Evolutionary conservation across 2,329 filamentous ascomycete species (phyloP), one percentile per base, ranked within the genome.

Genomic region (Pyrenophora seminiperda): DNA sequence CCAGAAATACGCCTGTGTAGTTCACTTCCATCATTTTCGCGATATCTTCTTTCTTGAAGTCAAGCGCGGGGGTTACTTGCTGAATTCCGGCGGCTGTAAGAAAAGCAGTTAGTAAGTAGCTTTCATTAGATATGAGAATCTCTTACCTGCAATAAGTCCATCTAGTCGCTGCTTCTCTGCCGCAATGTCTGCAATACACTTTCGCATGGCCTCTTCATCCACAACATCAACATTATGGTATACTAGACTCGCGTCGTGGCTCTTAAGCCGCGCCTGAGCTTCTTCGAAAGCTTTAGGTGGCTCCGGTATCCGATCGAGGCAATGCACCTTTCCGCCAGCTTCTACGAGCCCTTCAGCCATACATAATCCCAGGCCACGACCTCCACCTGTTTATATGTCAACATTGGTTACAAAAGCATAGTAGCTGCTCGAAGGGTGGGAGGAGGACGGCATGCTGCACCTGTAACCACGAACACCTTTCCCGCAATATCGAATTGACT

Each of bases 171-270:
- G 84, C 54, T 89, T 83, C 50, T 81, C 72, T 32, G 85, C 78
- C 7, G 86, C 89, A 57, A 96, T 93, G 5, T 74, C 76, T 55
- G 80, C 78, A 48, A 95, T 79, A 34, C 88, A 79, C 17, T 74
- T 75, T 67, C 91, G 86, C 38, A 96, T 78, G 30, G 78, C 71
- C 2, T 80, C 76, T 24, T 85, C 83, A 62, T 93, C 82, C 15
- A 88, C 83, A 7, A 96, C 90, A 70, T 96, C 90, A 41, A 91
- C 83, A 53, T 86, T 83, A 67, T 87, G 85, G 76, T 95, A 96
- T 49, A 84, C 79, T 31, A 94, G 73, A 37, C 79, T 81, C 4
- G 85, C 85, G 54, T 79, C 82, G 19, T 88, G 79, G 27, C 79
- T 71, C 6, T 75, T 75, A 22, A 87, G 84, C 30, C 84, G 80